phyloP scores from a whole-genome alignment of 1,284 basidiomycete species.

The Marasmius oreades region DNA sequence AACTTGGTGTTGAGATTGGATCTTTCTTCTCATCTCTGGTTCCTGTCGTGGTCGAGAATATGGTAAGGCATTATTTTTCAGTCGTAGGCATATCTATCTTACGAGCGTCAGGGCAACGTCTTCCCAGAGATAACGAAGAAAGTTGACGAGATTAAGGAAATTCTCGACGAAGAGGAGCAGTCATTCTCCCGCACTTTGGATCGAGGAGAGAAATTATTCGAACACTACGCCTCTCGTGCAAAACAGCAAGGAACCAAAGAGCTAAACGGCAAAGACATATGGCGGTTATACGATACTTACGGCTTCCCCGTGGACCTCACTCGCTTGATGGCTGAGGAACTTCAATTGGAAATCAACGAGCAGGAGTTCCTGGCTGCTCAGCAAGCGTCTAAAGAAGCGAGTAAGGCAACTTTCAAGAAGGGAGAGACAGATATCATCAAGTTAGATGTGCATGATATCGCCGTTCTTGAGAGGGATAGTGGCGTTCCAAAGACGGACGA shows the following conservation, averaged over 20 bases:
- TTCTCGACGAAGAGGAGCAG: constrained; percentile 96
- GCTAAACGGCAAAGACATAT: constrained; percentile 90
- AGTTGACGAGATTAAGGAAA: constrained; percentile 86
- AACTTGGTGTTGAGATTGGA: constrained; percentile 92
- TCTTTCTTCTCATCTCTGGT: constrained; percentile 93
- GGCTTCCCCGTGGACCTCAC: constrained; percentile 98
- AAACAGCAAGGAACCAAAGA: constrained; percentile 61
- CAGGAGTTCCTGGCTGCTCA: constrained; percentile 90
- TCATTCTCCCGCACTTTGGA: constrained; percentile 96
- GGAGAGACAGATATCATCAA: constrained; percentile 73
- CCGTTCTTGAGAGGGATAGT: constrained; percentile 77
- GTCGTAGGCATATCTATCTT: constrained; percentile 5
- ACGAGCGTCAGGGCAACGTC: constrained; percentile 59
- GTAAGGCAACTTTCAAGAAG: constrained; percentile 77
- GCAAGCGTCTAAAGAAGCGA: constrained; percentile 86
- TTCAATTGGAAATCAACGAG: constrained; percentile 84
- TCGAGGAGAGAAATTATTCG: constrained; percentile 95
- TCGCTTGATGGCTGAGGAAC: constrained; percentile 95
- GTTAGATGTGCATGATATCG: constrained; percentile 95
- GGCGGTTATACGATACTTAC: constrained; percentile 97
- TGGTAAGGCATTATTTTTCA: constrained; percentile 49
- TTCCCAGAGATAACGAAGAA: constrained; percentile 95
- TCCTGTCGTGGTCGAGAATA: constrained; percentile 85
- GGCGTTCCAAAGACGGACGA: constrained; percentile 94
- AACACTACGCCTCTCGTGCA: constrained; percentile 80